Base-by-base conservation (phyloP, 257 asterid species). In the Petrea volubilis region DNA sequence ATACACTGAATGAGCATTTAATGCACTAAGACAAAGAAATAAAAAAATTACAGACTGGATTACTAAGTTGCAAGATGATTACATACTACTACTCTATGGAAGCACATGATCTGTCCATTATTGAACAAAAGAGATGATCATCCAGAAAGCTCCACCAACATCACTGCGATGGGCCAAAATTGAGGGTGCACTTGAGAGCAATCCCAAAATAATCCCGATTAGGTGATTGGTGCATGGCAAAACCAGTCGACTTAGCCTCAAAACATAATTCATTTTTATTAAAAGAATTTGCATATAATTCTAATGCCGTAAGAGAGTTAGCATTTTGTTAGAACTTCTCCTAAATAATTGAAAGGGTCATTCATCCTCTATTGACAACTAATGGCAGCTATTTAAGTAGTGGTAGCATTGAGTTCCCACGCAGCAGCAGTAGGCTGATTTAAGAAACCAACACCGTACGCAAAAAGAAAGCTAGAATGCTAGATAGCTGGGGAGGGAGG, bases 1-100 rank as follows among this genome's bases (percentile, higher is more conserved):
- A 72, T 71, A 72, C 31, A 28, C 44, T 24, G 63, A 73, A 81
- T 67, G 63, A 74, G 81, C 71, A 77, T 50, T 70, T 64, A 53
- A 70, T 51, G 59, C 44, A 80, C 36, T 15, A 68, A 51, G 46
- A 60, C 12, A 52, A 31, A 44, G 31, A 57, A 67, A 41, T 36
- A 74, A 41, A 33, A 33, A 70, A 38, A 47, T 60, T 38, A 50
- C 43, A 52, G 49, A 60, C 43, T 52, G 72, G 55, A 59, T 68
- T 49, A 70, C 17, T 24, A 66, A 38, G 71, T 75, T 31, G 27
- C 52, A 60, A 59, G 25, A n/a, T n/a, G n/a, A n/a, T n/a, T n/a
- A n/a, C n/a, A n/a, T n/a, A n/a, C n/a, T n/a, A n/a, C n/a, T n/a
- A n/a, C n/a, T n/a, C n/a, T n/a, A 23, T 9, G 59, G 67, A 68